These are phyloP conservation scores for Dillenia turbinata DNA, from an alignment of 164 flowering plant species.

Conservation along the genomic window DNA sequence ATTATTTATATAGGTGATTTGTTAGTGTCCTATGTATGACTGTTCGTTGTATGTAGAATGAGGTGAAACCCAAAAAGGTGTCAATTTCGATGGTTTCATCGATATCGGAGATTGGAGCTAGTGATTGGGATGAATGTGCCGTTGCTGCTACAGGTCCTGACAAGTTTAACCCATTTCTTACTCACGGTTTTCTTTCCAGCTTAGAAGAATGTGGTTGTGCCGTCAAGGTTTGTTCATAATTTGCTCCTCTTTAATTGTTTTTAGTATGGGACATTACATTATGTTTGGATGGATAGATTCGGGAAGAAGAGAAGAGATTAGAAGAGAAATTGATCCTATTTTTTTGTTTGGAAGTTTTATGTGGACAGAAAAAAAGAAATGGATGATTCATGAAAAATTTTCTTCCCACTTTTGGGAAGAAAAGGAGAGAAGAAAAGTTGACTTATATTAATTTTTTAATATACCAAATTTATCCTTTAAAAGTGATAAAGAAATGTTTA, in stretches of 20 bases:
- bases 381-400: no score
- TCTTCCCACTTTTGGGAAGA: no score
- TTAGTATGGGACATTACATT: no score
- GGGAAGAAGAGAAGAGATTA: no score
- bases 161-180: conserved; percentile 74
- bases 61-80: conserved; percentile 34
- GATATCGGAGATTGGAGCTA: conserved; percentile 57
- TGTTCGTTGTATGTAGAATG: conserved; percentile 8
- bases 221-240: conserved; percentile 54
- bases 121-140: conserved; percentile 87
- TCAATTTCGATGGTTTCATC: conserved; percentile 70
- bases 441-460: no score
- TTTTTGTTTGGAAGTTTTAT: no score
- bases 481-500: no score
- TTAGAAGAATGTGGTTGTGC: conserved; percentile 82
- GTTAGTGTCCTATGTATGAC: not conserved
- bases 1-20: conserved; percentile 1
- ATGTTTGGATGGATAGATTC: no score
- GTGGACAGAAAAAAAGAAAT: no score
- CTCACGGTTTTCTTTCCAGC: conserved; percentile 85
- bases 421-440: no score
- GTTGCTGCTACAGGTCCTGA: conserved; percentile 65
- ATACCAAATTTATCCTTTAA: no score
- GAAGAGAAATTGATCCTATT: no score
- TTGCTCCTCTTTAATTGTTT: not conserved